These are phyloP conservation scores for Diplodia seriata DNA, from an alignment of 2,329 filamentous ascomycete species.

Conservation along the genomic window DNA sequence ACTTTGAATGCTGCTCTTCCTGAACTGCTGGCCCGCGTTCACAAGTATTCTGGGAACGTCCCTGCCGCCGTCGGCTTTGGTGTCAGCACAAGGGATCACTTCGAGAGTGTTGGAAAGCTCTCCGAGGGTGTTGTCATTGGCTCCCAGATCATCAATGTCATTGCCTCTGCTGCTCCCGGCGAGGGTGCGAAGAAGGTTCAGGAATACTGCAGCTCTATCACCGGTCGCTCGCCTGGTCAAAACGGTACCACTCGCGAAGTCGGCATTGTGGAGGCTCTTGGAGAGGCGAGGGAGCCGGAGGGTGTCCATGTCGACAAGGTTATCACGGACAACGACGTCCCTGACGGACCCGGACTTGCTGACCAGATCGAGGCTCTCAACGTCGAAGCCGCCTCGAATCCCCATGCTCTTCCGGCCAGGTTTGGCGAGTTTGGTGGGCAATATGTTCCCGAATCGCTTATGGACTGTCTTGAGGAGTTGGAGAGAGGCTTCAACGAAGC, in stretches of 20 bases:
- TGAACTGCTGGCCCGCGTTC: slow-evolving; percentile 81
- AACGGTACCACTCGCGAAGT: slow-evolving; percentile 67
- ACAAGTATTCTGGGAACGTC: slow-evolving; percentile 88
- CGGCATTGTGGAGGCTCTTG: slow-evolving; percentile 71
- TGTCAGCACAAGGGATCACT: slow-evolving; percentile 94
- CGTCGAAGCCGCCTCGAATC: slow-evolving; percentile 56
- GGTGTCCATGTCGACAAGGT: slow-evolving; percentile 73
- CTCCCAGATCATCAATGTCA: slow-evolving; percentile 87
- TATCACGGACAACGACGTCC: slow-evolving; percentile 64
- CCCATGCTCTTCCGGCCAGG: slow-evolving; percentile 73
- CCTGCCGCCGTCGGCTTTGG: slow-evolving; percentile 95
- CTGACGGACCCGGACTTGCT: slow-evolving; percentile 72
- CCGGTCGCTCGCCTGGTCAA: slow-evolving; percentile 61
- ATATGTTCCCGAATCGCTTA: slow-evolving; percentile 95
- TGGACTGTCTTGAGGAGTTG: slow-evolving; percentile 92
- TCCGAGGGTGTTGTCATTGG: slow-evolving; percentile 97
- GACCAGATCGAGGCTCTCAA: slow-evolving; percentile 86
- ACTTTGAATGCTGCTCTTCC: slow-evolving; percentile 82
- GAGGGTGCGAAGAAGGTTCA: slow-evolving; percentile 75
- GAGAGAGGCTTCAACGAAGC: slow-evolving; percentile 90
- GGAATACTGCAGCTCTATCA: slow-evolving; percentile 82
- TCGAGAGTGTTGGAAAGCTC: slow-evolving; percentile 79
- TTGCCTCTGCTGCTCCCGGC: slow-evolving; percentile 72
- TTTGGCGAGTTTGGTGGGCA: slow-evolving; percentile 98
- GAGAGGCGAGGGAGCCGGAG: slow-evolving; percentile 65